phyloP scores from a whole-genome alignment of 73 alveolate species.

The Paraurostyla sp. region DNA sequence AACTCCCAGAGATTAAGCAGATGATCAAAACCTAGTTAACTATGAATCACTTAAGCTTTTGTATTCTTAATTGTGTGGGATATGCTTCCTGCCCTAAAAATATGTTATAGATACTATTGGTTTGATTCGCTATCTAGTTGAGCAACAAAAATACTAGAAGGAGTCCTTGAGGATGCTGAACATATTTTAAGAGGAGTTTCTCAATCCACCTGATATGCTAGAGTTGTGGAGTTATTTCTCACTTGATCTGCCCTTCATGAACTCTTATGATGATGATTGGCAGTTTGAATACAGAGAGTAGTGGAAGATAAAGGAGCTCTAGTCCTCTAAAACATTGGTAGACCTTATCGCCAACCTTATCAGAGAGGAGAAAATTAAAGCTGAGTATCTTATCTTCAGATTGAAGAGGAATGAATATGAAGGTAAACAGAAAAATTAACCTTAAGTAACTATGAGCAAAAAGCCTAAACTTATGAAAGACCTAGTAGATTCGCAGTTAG shows the following conservation, averaged over 20 bases:
- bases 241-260: neutral
- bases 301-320: conserved; percentile 9
- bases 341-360: conserved; percentile 32
- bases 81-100: conserved; percentile 35
- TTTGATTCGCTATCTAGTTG: neutral
- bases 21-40: conserved; percentile 44
- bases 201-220: neutral
- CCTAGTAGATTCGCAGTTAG: neutral
- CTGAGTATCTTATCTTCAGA: conserved; percentile 7
- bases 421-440: neutral
- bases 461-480: conserved; percentile 49
- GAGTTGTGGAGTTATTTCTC: conserved; percentile 19
- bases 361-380: conserved; percentile 27
- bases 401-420: neutral
- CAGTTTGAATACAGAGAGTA: conserved; percentile 3
- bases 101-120: neutral
- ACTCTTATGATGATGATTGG: conserved; percentile 58
- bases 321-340: conserved; percentile 7
- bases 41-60: conserved; percentile 3
- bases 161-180: neutral
- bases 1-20: conserved; percentile 52
- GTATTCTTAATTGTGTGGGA: neutral
- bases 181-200: conserved; percentile 2
- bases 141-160: neutral
- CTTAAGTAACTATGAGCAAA: neutral